phyloP scores from a whole-genome alignment of 352 stramenopile genomes.

The Phytophthora litchii region DNA sequence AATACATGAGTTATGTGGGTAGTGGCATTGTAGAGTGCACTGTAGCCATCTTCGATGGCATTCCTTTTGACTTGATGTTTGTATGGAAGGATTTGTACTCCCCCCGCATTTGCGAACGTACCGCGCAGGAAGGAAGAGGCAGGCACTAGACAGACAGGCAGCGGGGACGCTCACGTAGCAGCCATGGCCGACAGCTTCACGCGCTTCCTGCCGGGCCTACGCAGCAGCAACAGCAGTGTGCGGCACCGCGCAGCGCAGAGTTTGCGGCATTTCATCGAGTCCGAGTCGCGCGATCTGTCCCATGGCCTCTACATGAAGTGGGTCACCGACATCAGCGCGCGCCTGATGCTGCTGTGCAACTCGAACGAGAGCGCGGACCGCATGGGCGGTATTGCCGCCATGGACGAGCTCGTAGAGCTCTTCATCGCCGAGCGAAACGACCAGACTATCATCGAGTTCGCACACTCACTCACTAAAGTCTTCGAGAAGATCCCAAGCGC shows the following conservation, averaged over 20 bases:
- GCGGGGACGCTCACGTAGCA: not conserved
- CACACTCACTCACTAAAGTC: constrained; percentile 84
- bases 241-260: constrained; percentile 75
- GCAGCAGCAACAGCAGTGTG: constrained; percentile 63
- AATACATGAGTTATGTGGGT: not conserved
- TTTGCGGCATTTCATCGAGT: constrained; percentile 85
- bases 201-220: constrained; percentile 79
- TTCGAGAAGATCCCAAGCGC: constrained; percentile 88
- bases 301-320: constrained; percentile 88
- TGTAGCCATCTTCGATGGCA: constrained; percentile 13
- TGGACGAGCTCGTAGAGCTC: constrained; percentile 90
- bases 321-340: constrained; percentile 82
- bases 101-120: constrained; percentile 27
- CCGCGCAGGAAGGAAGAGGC: constrained; percentile 10
- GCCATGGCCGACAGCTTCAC: constrained; percentile 69
- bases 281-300: constrained; percentile 84
- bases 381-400: constrained; percentile 87
- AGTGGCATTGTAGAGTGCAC: not conserved
- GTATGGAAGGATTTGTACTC: constrained; percentile 18
- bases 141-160: not conserved
- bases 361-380: constrained; percentile 75
- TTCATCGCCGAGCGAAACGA: constrained; percentile 91
- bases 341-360: constrained; percentile 88
- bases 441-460: constrained; percentile 91
- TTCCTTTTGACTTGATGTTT: constrained; percentile 24